These are phyloP conservation scores for Paramecium primaurelia DNA, from an alignment of 73 alveolate species.

Conservation along the genomic window DNA sequence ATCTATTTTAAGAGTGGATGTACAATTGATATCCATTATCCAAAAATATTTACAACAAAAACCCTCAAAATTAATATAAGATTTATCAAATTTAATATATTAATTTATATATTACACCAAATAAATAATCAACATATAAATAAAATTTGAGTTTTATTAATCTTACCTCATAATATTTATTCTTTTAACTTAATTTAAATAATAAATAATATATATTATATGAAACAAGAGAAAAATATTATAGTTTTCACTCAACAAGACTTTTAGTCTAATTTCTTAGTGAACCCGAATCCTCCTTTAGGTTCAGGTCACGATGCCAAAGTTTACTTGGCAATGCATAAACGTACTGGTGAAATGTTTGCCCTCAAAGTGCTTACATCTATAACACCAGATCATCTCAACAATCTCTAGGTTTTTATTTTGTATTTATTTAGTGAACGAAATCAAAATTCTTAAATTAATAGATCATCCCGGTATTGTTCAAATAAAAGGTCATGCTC, in stretches of 20 bases:
- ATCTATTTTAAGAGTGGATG: too few species aligned
- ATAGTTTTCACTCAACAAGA: slow-evolving; percentile 2
- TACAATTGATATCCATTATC: too few species aligned
- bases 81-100: too few species aligned
- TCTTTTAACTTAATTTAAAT: not conserved
- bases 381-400: not conserved
- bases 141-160: too few species aligned
- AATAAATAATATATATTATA: not conserved
- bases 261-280: not conserved
- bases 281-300: not conserved
- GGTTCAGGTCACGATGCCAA: slow-evolving; percentile 33
- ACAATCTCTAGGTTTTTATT: not conserved
- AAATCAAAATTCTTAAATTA: not conserved
- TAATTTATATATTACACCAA: too few species aligned
- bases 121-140: too few species aligned
- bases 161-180: not conserved
- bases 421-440: slow-evolving; percentile 38
- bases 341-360: not conserved
- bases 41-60: too few species aligned
- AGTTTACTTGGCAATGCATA: slow-evolving; percentile 19
- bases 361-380: not conserved
- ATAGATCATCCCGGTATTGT: not conserved
- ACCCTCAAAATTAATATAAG: too few species aligned
- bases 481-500: not conserved
- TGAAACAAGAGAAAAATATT: not conserved